These are phyloP conservation scores for Fusarium mexicanum DNA, from an alignment of 2,329 filamentous ascomycete species.

Conservation along the genomic window DNA sequence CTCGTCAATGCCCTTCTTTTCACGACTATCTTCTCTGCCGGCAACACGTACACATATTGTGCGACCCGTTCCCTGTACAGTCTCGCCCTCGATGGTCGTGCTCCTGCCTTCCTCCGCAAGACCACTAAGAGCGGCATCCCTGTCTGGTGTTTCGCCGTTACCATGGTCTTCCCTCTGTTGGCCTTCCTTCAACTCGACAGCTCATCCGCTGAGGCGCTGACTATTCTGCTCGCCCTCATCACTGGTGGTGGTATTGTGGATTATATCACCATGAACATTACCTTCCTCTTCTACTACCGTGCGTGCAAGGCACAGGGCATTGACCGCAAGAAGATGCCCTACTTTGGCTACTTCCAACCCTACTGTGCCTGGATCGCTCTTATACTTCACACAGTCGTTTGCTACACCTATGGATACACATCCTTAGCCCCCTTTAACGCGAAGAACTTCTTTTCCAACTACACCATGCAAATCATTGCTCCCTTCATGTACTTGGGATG, in stretches of 20 bases:
- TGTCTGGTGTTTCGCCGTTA: conserved; percentile 59
- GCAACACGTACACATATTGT: conserved; percentile 46
- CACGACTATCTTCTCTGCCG: conserved; percentile 56
- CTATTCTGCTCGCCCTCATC: conserved; percentile 57
- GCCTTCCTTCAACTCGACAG: conserved; percentile 57
- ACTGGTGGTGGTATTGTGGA: conserved; percentile 60
- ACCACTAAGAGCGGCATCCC: conserved; percentile 65
- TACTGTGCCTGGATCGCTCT: conserved; percentile 34
- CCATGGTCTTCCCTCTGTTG: conserved; percentile 58
- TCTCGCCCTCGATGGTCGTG: conserved; percentile 63
- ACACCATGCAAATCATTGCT: conserved; percentile 60
- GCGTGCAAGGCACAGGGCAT: conserved; percentile 60
- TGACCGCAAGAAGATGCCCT: conserved; percentile 58
- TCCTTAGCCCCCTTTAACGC: conserved; percentile 61
- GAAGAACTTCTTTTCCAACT: conserved; percentile 56
- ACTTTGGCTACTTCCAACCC: conserved; percentile 53
- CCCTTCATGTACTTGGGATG: conserved; percentile 61
- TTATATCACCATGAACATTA: conserved; percentile 63
- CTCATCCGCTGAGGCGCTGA: conserved; percentile 53
- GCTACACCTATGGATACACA: conserved; percentile 61
- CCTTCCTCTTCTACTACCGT: conserved; percentile 66
- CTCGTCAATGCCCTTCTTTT: conserved; percentile 61
- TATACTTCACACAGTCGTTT: conserved; percentile 37
- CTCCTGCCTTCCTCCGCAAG: conserved; percentile 60
- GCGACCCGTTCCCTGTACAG: conserved; percentile 66